Evolutionary conservation across 1,284 basidiomycete species (phyloP).

Genomic region (Irpex lacteus): DNA sequence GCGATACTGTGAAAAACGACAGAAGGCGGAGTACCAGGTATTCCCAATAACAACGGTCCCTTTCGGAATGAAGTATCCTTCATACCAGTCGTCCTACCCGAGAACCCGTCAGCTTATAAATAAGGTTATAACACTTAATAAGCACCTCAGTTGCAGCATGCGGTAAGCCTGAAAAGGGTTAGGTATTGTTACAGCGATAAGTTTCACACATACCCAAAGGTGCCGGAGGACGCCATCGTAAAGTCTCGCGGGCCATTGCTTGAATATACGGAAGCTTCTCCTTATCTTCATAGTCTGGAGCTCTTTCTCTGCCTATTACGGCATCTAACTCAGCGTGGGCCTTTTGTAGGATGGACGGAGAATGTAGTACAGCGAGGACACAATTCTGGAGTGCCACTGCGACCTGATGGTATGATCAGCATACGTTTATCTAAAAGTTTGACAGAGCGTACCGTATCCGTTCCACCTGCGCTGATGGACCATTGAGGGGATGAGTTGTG

Average conservation of each 20-base stretch:
- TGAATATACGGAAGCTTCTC: slow-evolving; percentile 1
- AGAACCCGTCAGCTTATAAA: neutral
- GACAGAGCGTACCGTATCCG: neutral
- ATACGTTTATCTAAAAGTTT: neutral
- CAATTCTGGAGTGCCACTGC: neutral
- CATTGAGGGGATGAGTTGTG: neutral
- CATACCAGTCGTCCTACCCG: neutral
- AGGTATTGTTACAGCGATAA: neutral
- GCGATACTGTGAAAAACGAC: neutral
- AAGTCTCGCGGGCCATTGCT: slow-evolving; percentile 1
- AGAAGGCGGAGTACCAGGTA: neutral
- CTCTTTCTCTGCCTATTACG: neutral
- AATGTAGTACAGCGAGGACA: slow-evolving; percentile 1
- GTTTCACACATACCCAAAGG: neutral
- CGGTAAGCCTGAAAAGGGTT: neutral
- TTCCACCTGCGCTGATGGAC: neutral
- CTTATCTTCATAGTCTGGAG: neutral
- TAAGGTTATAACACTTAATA: neutral
- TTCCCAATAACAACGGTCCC: neutral
- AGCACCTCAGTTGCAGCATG: neutral
- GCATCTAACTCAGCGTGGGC: slow-evolving; percentile 3
- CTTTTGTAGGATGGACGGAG: neutral
- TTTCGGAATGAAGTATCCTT: neutral
- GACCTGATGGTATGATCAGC: neutral
- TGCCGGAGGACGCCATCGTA: neutral